Conservation (phyloP, 2,329 filamentous ascomycete species). For the Fusarium sp. region DNA sequence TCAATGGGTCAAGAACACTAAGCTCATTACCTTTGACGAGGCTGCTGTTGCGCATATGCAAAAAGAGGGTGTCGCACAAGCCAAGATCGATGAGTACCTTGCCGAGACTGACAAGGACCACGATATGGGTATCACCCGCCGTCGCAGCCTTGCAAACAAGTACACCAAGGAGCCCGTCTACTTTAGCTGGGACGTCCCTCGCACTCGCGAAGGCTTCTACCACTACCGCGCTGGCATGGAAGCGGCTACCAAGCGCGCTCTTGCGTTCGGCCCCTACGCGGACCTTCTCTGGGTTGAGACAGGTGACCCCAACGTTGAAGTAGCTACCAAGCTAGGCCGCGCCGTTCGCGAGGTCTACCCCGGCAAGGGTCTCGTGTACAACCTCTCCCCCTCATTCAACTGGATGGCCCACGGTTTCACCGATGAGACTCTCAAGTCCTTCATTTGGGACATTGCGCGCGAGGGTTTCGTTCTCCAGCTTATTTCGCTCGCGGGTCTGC, state of each 20-base stretch:
- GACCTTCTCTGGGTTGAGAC: slow-evolving; percentile 99
- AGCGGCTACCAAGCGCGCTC: slow-evolving; percentile 91
- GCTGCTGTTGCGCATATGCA: slow-evolving; percentile 81
- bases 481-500: slow-evolving; percentile 73
- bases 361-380: slow-evolving; percentile 93
- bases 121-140: slow-evolving; percentile 81
- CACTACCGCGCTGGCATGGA: slow-evolving; percentile 86
- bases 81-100: slow-evolving; percentile 76
- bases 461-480: slow-evolving; percentile 82
- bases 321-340: slow-evolving; percentile 78
- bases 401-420: slow-evolving; percentile 97
- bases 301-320: slow-evolving; percentile 83
- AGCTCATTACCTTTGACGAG: slow-evolving; percentile 91
- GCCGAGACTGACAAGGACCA: slow-evolving; percentile 69
- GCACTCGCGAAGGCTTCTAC: slow-evolving; percentile 94
- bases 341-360: slow-evolving; percentile 78
- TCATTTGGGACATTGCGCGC: slow-evolving; percentile 95
- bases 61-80: slow-evolving; percentile 70
- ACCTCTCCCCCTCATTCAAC: slow-evolving; percentile 96
- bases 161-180: slow-evolving; percentile 75
- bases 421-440: slow-evolving; percentile 83
- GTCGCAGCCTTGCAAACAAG: slow-evolving; percentile 76
- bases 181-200: slow-evolving; percentile 92
- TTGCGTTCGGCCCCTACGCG: slow-evolving; percentile 90
- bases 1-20: slow-evolving; percentile 86